A percentile compares a stretch with the other conserved stretches of the same genome.
Evolutionary conservation across 306 rosid genomes (phyloP).

Genomic region (Prunus mongolica): DNA sequence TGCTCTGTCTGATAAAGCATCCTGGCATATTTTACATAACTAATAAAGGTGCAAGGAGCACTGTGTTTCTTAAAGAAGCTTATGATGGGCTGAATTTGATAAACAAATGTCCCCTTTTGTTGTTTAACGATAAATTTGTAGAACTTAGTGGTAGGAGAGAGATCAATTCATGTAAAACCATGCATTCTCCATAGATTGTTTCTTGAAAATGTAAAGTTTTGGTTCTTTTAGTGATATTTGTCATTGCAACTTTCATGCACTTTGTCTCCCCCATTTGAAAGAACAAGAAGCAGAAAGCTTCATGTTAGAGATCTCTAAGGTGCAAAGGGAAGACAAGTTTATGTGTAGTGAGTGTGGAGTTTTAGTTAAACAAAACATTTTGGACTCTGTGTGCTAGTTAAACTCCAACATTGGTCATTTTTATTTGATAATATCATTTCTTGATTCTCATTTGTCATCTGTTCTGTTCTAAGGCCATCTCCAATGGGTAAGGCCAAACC

Average conservation of each 20-base stretch:
- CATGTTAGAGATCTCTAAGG: too few relatives aligned
- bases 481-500: too few relatives aligned
- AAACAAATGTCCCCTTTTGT: constrained; percentile 54
- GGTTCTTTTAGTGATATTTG: neutral
- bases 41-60: constrained; percentile 78
- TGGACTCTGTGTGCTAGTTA: neutral
- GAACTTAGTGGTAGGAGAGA: constrained; percentile 61
- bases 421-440: neutral
- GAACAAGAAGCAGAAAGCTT: neutral
- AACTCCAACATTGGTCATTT: neutral
- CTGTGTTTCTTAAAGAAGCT: constrained; percentile 67
- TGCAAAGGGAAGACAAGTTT: too few relatives aligned
- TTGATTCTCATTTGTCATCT: neutral
- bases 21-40: constrained; percentile 89
- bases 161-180: constrained; percentile 24
- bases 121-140: constrained; percentile 42
- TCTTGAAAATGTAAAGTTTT: neutral
- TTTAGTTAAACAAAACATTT: neutral
- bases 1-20: constrained; percentile 75
- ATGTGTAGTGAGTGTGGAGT: too few relatives aligned
- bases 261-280: neutral
- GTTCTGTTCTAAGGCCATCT: neutral
- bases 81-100: constrained; percentile 53
- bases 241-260: neutral
- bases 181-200: constrained; percentile 32